phyloP scores from a whole-genome alignment of 2,329 filamentous ascomycete species.

The Paecilomyces niveus region DNA sequence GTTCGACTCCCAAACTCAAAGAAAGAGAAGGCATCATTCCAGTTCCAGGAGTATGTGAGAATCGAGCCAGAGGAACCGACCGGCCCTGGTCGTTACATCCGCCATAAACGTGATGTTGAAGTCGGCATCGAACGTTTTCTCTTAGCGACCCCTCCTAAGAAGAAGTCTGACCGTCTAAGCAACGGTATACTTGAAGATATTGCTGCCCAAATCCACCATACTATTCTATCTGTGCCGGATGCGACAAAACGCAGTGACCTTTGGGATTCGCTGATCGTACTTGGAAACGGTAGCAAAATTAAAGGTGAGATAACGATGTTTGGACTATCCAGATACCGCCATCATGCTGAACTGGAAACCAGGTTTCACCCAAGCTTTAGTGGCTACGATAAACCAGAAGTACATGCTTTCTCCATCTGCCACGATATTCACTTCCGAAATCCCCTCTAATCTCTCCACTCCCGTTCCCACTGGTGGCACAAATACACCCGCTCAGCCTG shows the following conservation, averaged over 20 bases:
- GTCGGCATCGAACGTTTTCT: slow-evolving; percentile 57
- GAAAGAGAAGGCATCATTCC: slow-evolving; percentile 52
- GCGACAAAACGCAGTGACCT: slow-evolving; percentile 75
- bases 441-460: slow-evolving; percentile 88
- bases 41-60: slow-evolving; percentile 53
- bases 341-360: slow-evolving; percentile 7
- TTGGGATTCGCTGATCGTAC: slow-evolving; percentile 88
- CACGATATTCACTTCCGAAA: slow-evolving; percentile 94
- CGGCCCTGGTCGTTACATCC: slow-evolving; percentile 43
- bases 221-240: slow-evolving; percentile 75
- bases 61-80: slow-evolving; percentile 43
- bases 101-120: slow-evolving; percentile 51
- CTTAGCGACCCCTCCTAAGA: slow-evolving; percentile 40
- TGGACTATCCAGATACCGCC: background rate
- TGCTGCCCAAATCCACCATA: slow-evolving; percentile 73
- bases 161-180: slow-evolving; percentile 24
- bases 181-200: slow-evolving; percentile 74
- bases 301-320: slow-evolving; percentile 40
- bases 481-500: slow-evolving; percentile 60
- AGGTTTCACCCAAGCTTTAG: slow-evolving; percentile 83
- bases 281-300: slow-evolving; percentile 73
- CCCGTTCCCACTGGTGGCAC: slow-evolving; percentile 85
- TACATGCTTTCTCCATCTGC: slow-evolving; percentile 89
- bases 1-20: slow-evolving; percentile 52
- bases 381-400: slow-evolving; percentile 70